phyloP scores from a whole-genome alignment of 2,329 filamentous ascomycete species.

The Diaporthe citri region DNA sequence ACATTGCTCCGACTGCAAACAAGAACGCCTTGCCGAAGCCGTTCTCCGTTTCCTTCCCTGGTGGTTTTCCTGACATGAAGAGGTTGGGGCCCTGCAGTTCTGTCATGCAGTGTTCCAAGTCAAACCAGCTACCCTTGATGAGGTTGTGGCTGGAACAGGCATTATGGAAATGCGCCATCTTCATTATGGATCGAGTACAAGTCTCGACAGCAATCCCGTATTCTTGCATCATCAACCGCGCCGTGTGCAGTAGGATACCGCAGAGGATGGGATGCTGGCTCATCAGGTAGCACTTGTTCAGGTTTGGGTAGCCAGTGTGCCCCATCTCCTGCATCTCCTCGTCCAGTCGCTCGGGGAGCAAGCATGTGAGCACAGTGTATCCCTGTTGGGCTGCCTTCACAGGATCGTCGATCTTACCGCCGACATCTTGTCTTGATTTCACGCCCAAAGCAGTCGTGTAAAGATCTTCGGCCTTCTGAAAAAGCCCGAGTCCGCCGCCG shows the following conservation, averaged over 20 bases:
- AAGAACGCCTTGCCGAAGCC: constrained; percentile 9
- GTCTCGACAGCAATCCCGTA: constrained; percentile 6
- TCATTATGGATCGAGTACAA: constrained; percentile 17
- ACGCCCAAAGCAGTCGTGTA: neutral
- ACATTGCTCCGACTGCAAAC: constrained; percentile 11
- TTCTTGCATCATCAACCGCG: constrained; percentile 16
- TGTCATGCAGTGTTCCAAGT: constrained; percentile 16
- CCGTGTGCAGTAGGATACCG: constrained; percentile 14
- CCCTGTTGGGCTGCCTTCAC: neutral
- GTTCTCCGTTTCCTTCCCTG: neutral
- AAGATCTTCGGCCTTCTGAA: neutral
- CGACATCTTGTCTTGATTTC: neutral
- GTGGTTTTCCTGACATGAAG: constrained; percentile 22
- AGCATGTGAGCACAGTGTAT: neutral
- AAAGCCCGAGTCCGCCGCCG: neutral
- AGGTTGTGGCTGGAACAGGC: neutral
- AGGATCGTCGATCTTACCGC: neutral
- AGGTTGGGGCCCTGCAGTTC: constrained; percentile 1
- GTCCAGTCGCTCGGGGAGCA: constrained; percentile 13
- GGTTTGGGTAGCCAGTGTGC: constrained; percentile 1
- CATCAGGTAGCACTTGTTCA: constrained; percentile 24
- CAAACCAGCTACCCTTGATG: constrained; percentile 2
- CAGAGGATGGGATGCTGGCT: constrained; percentile 16
- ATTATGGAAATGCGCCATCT: constrained; percentile 26
- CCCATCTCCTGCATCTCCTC: constrained; percentile 17